Conservation (phyloP, 2,329 filamentous ascomycete species). For the Cladosporium colombiae region DNA sequence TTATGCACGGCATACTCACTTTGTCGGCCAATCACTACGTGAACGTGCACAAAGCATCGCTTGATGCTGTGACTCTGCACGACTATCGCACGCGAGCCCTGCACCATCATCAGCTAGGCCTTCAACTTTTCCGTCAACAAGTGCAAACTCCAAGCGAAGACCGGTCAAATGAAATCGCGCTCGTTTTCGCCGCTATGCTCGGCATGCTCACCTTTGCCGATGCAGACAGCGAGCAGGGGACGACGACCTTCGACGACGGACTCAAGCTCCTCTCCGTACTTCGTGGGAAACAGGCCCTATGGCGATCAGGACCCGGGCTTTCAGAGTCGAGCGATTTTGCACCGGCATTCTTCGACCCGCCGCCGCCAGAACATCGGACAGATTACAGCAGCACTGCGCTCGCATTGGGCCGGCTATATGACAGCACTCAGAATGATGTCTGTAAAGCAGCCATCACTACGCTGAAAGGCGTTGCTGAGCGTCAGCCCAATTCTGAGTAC, state of each 20-base stretch:
- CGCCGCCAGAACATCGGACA: neutral
- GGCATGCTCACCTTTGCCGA: conserved; percentile 19
- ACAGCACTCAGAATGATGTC: neutral
- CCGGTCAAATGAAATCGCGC: neutral
- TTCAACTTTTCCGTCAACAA: conserved; percentile 29
- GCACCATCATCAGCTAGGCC: conserved; percentile 32
- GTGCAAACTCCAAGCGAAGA: conserved; percentile 2
- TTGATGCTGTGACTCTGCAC: conserved; percentile 19
- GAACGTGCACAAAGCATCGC: conserved; percentile 12
- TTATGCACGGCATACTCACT: conserved; percentile 34
- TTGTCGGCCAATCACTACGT: conserved; percentile 32
- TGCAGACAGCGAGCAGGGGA: conserved; percentile 3
- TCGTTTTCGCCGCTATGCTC: conserved; percentile 4
- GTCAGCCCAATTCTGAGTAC: neutral
- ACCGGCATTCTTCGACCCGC: conserved; percentile 14
- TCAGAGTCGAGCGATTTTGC: neutral
- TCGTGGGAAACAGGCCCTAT: conserved; percentile 16
- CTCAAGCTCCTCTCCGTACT: neutral
- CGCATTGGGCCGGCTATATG: neutral
- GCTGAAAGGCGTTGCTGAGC: conserved; percentile 4
- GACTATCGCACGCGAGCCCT: conserved; percentile 31
- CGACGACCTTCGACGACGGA: conserved; percentile 2
- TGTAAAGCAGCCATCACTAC: neutral
- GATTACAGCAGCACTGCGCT: neutral
- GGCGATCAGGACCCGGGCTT: conserved; percentile 7